Evolutionary conservation across 305 asterid genomes (phyloP).

Genomic region (Ruellia speciosa): DNA sequence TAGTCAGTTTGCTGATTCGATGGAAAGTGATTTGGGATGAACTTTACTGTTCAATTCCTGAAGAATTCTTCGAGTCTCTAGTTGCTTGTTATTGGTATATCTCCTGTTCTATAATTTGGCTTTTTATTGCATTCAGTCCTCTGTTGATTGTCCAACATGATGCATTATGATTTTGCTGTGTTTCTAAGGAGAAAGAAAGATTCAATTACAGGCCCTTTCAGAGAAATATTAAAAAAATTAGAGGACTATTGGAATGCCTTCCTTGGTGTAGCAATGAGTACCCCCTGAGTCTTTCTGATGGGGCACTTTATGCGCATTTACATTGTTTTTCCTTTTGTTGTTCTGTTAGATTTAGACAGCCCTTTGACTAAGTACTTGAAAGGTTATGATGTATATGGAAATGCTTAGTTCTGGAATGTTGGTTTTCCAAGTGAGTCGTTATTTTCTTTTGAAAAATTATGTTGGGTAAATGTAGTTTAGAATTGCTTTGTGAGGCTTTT

Average conservation of each 20-base stretch:
- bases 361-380: background rate
- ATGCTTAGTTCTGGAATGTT: background rate
- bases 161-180: background rate
- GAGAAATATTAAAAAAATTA: background rate
- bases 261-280: background rate
- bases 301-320: too few relatives aligned
- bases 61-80: conserved; percentile 3
- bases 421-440: conserved; percentile 1
- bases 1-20: background rate
- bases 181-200: background rate
- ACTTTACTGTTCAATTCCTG: background rate
- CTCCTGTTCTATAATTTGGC: background rate
- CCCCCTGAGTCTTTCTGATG: too few relatives aligned
- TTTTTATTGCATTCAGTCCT: background rate
- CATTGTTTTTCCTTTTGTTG: background rate
- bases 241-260: background rate
- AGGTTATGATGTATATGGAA: background rate
- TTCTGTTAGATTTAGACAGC: background rate
- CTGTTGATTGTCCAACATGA: background rate
- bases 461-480: background rate
- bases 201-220: background rate
- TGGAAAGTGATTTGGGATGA: background rate
- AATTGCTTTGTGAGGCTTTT: background rate
- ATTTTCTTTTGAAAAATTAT: background rate
- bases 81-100: background rate